Base-by-base conservation (phyloP, 805 yeast genomes). In the Wickerhamiella spandovensis region DNA sequence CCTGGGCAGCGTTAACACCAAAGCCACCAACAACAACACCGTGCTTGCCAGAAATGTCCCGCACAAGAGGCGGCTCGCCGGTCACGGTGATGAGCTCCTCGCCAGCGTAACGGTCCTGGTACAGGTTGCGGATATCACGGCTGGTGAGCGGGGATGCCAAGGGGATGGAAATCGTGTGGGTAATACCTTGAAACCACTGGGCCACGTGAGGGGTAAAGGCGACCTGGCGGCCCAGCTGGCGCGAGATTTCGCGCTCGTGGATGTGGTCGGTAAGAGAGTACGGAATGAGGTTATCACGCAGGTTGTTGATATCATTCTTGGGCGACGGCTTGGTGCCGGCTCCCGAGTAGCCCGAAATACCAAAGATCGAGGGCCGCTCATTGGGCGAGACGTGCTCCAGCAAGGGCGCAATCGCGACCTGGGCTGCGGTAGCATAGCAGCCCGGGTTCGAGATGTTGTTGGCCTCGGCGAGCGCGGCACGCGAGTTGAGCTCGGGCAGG, bases 301-400 rank as follows among this genome's bases (percentile, higher is more conserved):
- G 74, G 62, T 80, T 73, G 52, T 79, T 73, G 47, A 83, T 71
- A 65, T 92, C 97, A 64, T 92, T 92, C 72, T 89, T 88, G 54
- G 95, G 95, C 13, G 95, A 85, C 52, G 98, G 98, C 70, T 94
- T 92, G 38, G 99, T 89, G 57, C 99, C 99, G 10, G 98, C 98
- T 53, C 99, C 99, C 12, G 98, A 92, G 67, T 90, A 92, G 47
- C 99, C 99, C 46, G 96, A 86, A 32, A 92, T 92, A 63, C 98
- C 98, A 64, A 92, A 92, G 12, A 90, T 74, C 3, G 87, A 72
- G 48, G 99, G 97, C 25, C 75, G 72, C 35, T 92, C 92, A 13
- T 71, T 68, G 24, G 54, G 54, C 41, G 80, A 72, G 61, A 77
- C 77, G 46, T 80, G 78, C 22, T 61, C 63, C n/a, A 75, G 68